Evolutionary conservation across 306 rosid species (phyloP).

Genomic region (Castanea sativa): DNA sequence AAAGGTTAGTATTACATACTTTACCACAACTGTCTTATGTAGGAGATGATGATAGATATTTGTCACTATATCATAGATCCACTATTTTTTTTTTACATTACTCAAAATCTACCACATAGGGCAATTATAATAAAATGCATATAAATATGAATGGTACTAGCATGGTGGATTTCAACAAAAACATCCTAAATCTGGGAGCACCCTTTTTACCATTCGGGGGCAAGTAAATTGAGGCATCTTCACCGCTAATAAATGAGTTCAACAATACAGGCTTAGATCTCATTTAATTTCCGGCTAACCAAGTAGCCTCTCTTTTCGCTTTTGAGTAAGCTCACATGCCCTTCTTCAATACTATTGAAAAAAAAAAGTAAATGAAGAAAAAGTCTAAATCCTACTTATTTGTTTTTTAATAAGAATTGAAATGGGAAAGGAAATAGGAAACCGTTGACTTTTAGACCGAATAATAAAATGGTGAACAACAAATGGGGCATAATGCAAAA

Average conservation of each 20-base stretch:
- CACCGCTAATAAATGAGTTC: constrained; percentile 40
- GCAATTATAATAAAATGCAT: too few species aligned
- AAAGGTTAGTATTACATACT: too few species aligned
- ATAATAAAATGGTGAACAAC: too few species aligned
- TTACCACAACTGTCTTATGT: fast-evolving
- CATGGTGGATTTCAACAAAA: too few species aligned
- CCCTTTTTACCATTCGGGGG: constrained; percentile 22
- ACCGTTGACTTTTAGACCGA: too few species aligned
- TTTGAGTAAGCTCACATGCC: constrained; percentile 30
- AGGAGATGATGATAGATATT: fast-evolving
- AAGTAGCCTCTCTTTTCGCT: constrained; percentile 24
- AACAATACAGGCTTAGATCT: constrained; percentile 19
- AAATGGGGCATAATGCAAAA: too few species aligned
- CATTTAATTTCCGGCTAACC: constrained; percentile 39
- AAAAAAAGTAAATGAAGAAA: not conserved
- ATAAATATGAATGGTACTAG: too few species aligned
- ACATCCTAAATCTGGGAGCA: too few species aligned
- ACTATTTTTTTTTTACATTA: not conserved
- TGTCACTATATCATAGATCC: too few species aligned
- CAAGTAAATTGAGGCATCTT: not conserved
- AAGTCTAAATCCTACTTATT: not conserved
- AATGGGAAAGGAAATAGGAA: too few species aligned
- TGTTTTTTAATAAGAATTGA: not conserved
- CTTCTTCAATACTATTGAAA: not conserved
- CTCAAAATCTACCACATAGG: not conserved